These are phyloP conservation scores for Dentipellis fragilis DNA, from an alignment of 768 basidiomycete species.

Conservation along the genomic window DNA sequence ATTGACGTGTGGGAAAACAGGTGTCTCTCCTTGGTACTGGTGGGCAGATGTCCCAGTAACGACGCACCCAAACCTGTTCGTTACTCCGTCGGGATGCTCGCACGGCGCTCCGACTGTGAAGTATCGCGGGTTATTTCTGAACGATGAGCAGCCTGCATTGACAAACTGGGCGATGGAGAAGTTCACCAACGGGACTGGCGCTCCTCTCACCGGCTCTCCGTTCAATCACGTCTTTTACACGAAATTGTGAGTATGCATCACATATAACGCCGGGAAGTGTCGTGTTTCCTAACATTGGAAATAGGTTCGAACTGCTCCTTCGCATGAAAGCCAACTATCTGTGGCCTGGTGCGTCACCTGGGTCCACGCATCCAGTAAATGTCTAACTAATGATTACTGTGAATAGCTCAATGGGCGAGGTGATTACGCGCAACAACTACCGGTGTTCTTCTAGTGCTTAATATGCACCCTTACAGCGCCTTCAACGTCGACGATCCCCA, in stretches of 20 bases:
- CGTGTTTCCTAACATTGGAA: no score
- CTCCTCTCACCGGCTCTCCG: conserved; percentile 37
- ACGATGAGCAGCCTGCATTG: conserved; percentile 67
- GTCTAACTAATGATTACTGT: neutral
- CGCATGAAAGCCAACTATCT: conserved; percentile 61
- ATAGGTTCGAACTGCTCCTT: conserved; percentile 56
- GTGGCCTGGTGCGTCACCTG: conserved; percentile 38
- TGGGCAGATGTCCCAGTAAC: conserved; percentile 73
- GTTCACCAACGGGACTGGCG: conserved; percentile 55
- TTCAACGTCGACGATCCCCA: conserved; percentile 50
- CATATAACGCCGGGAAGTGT: conserved; percentile 6
- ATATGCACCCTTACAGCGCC: conserved; percentile 17
- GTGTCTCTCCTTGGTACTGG: conserved; percentile 66
- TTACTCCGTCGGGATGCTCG: conserved; percentile 26
- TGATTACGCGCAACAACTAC: conserved; percentile 7
- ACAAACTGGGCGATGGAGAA: conserved; percentile 64
- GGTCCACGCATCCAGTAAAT: neutral
- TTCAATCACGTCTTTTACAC: conserved; percentile 56
- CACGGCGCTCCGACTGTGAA: conserved; percentile 61
- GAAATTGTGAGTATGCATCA: conserved; percentile 32
- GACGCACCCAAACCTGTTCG: conserved; percentile 37
- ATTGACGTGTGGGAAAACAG: conserved; percentile 19
- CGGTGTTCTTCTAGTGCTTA: no score
- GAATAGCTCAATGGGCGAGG: conserved; percentile 24
- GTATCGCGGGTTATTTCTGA: conserved; percentile 65